These are phyloP conservation scores for Cyberlindnera subsufficiens DNA, from an alignment of 805 yeast genomes.

Conservation along the genomic window DNA sequence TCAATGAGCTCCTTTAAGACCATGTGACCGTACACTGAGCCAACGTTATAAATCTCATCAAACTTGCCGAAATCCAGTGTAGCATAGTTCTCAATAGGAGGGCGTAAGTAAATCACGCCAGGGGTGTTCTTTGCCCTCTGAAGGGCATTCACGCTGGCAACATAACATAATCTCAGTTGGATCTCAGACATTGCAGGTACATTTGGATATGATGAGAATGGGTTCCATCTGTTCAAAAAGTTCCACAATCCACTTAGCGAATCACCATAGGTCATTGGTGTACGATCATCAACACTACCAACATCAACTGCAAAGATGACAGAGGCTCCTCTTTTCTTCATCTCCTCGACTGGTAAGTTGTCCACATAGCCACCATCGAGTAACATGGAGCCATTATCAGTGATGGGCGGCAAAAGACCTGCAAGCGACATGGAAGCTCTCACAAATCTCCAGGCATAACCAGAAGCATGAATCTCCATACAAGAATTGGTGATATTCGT, in stretches of 20 bases:
- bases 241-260: conserved; percentile 93
- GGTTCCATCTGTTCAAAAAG: conserved; percentile 78
- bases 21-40: conserved; percentile 64
- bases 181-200: conserved; percentile 94
- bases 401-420: conserved; percentile 83
- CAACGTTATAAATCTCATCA: conserved; percentile 82
- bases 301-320: conserved; percentile 91
- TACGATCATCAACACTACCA: conserved; percentile 88
- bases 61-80: conserved; percentile 90
- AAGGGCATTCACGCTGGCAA: conserved; percentile 88
- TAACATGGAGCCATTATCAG: conserved; percentile 87
- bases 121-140: conserved; percentile 80
- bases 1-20: conserved; percentile 47
- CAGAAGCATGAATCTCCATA: conserved; percentile 90
- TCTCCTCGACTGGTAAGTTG: conserved; percentile 86
- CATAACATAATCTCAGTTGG: conserved; percentile 89
- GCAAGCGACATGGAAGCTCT: conserved; percentile 97
- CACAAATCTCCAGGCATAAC: conserved; percentile 93
- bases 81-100: conserved; percentile 89
- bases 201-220: conserved; percentile 80
- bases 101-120: conserved; percentile 83
- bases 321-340: conserved; percentile 85
- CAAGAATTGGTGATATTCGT: conserved; percentile 92
- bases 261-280: conserved; percentile 89
- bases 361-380: conserved; percentile 96